Conservation (phyloP, 2,329 filamentous ascomycete species). For the Pyrenophora seminiperda region DNA sequence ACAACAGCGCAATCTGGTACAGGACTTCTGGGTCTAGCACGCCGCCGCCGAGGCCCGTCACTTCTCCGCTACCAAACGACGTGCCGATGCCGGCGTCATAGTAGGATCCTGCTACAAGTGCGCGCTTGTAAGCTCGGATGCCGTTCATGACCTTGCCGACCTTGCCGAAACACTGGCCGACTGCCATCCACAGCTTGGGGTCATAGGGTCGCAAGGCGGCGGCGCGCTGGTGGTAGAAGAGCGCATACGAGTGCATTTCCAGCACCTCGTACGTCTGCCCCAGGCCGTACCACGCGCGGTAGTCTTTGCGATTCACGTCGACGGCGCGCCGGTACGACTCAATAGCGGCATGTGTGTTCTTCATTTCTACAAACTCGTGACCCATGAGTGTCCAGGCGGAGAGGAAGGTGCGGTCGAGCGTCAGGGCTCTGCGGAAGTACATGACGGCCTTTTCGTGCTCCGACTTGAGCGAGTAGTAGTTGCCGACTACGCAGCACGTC, state of each 20-base stretch:
- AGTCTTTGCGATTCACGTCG: constrained; percentile 93
- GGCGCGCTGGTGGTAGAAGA: constrained; percentile 97
- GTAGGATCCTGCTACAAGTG: constrained; percentile 84
- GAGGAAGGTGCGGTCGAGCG: constrained; percentile 85
- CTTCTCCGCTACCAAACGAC: constrained; percentile 54
- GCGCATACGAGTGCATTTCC: constrained; percentile 95
- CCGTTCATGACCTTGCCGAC: constrained; percentile 87
- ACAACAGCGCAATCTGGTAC: constrained; percentile 86
- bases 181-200: constrained; percentile 98
- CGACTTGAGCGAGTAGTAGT: constrained; percentile 93
- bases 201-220: constrained; percentile 93
- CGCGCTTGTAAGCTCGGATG: constrained; percentile 93
- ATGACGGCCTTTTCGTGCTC: constrained; percentile 98
- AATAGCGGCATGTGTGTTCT: constrained; percentile 97
- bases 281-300: constrained; percentile 96
- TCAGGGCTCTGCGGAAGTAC: constrained; percentile 92
- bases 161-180: constrained; percentile 87
- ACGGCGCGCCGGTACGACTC: constrained; percentile 95
- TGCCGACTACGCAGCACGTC: constrained; percentile 94
- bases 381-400: constrained; percentile 99
- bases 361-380: constrained; percentile 97
- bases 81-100: constrained; percentile 68
- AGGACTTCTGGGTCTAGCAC: constrained; percentile 89
- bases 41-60: constrained; percentile 52
- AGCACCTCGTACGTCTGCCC: constrained; percentile 97